Base-by-base conservation (phyloP, 108 stramenopile species). In the Aureococcus anophagefferens region DNA sequence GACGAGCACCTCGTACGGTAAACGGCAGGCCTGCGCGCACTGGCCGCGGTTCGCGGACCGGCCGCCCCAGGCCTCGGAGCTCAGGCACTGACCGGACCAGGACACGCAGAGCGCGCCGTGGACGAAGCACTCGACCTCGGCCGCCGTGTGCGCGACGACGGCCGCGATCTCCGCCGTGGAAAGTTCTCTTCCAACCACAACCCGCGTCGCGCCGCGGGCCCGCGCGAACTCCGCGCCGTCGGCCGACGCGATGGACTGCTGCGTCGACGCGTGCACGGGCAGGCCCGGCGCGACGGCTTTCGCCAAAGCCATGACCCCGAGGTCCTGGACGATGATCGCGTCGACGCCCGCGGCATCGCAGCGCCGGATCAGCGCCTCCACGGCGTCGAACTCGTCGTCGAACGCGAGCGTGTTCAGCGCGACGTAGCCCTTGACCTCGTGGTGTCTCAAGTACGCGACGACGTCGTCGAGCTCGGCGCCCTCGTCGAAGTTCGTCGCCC, bases 11-110 rank as follows among this genome's bases (percentile, higher is more conserved):
- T 84, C 86, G 75, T 90, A 90, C 0, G 89, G 89, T 30, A 88
- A 64, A 33, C 89, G 74, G 79, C 89, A 90, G 11, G 86, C 89
- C 76, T 90, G 89, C 0, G 89, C 89, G 75, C 89, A 90, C 76
- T 90, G 89, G 32, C 89, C 87, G 28, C 86, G 78, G 75, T 90
- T 90, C 33, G 87, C 89, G 63, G 70, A 72, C 46, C 89, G 79
- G 33, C 87, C 89, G 16, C 89, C 89, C 86, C 85, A 85, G 9
- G 85, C 84, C 69, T 88, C 87, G 21, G 80, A 79, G 0, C 79
- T 80, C 74, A 90, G 88, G 64, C 89, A 90, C 67, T 90, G 89
- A 16, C 89, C 87, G 16, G 77, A 79, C 69, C 87, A 88, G 35
- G 77, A 79, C 35, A 90, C 88, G 68, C 89, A 90, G 18, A 90